Conservation (phyloP, 371 early-diverging fungal genomes). For the Thermomucor indicae-seudaticae region DNA sequence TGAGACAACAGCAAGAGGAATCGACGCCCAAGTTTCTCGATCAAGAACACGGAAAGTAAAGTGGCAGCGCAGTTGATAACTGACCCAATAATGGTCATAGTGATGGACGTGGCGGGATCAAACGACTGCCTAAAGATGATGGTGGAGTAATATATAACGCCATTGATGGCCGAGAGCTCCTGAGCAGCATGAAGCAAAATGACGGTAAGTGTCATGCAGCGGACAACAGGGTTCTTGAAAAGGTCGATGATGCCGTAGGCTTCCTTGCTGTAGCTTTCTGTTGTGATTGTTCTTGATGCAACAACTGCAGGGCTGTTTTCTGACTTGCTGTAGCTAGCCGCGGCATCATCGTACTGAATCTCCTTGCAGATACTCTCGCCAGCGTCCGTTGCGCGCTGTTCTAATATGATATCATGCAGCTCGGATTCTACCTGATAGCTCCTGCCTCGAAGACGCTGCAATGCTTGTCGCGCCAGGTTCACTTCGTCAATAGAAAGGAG, state of each 20-base stretch:
- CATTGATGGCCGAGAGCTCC: conserved; percentile 87
- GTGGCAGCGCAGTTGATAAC: conserved; percentile 63
- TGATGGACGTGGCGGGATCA: conserved; percentile 45
- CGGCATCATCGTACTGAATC: background rate
- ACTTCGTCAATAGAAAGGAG: conserved; percentile 41
- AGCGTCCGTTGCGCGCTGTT: conserved; percentile 16
- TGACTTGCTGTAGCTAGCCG: too few species aligned
- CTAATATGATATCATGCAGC: conserved; percentile 39
- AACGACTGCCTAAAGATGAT: conserved; percentile 51
- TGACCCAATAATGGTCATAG: conserved; percentile 54
- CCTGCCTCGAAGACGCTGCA: conserved; percentile 44
- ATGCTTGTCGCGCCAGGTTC: conserved; percentile 39
- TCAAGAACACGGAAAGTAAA: conserved; percentile 46
- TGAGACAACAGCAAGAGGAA: conserved; percentile 63
- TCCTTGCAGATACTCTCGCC: background rate
- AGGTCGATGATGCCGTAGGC: conserved; percentile 18
- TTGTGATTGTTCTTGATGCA: background rate
- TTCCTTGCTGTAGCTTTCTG: conserved; percentile 3
- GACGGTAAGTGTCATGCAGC: conserved; percentile 54
- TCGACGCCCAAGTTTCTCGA: conserved; percentile 76
- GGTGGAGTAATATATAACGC: conserved; percentile 78
- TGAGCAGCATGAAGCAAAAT: conserved; percentile 53
- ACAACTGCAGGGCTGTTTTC: background rate
- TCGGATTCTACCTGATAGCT: conserved; percentile 34
- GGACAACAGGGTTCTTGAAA: conserved; percentile 39